Conservation (phyloP, 345 rosid species). For the Salix udensis region DNA sequence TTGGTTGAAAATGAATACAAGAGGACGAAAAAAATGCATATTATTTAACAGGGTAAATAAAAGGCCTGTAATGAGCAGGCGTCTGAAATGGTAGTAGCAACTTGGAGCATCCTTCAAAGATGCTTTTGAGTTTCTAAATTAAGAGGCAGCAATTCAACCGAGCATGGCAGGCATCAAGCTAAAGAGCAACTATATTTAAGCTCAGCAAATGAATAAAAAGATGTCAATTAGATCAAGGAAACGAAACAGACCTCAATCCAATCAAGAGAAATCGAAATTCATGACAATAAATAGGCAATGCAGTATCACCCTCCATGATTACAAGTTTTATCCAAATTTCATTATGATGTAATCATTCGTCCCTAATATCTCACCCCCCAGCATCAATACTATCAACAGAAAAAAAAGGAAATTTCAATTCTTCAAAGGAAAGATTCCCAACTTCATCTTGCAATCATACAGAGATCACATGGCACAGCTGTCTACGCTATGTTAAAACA, state of each 20-base stretch:
- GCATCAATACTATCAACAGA: background rate
- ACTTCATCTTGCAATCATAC: background rate
- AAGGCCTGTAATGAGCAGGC: background rate
- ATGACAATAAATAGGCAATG: background rate
- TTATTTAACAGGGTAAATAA: background rate
- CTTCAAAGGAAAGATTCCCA: background rate
- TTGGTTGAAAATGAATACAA: background rate
- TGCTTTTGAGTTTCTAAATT: background rate
- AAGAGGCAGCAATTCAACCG: background rate
- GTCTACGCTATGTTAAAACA: background rate
- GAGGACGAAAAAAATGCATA: background rate
- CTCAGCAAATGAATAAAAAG: conserved; percentile 2
- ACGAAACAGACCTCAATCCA: conserved; percentile 12
- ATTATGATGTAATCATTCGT: background rate
- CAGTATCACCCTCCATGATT: background rate
- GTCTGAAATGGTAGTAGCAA: conserved; percentile 5
- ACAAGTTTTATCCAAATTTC: conserved; percentile 3
- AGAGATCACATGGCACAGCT: conserved; percentile 11
- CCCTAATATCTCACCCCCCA: background rate
- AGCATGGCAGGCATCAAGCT: background rate
- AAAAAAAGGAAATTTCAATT: background rate
- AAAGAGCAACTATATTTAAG: conserved; percentile 1
- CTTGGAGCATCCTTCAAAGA: background rate
- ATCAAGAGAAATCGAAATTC: conserved; percentile 1
- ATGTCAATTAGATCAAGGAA: conserved; percentile 3